phyloP scores from a whole-genome alignment of 176 grass and related monocot species.

The Ensete glaucum region DNA sequence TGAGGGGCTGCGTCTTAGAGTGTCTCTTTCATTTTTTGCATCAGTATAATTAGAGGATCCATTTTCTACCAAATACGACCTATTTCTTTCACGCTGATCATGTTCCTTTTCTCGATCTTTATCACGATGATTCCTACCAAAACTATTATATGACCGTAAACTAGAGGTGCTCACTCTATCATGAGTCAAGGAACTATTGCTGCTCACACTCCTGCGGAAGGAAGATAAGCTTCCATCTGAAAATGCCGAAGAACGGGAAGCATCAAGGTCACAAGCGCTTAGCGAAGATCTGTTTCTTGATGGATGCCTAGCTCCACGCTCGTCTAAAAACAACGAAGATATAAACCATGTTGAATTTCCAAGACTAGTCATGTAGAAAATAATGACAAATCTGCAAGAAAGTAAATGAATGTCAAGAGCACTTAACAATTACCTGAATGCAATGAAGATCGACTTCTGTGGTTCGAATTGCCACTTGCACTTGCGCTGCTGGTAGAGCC shows the following conservation, averaged over 20 bases:
- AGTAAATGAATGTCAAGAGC: not conserved
- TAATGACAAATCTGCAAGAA: not conserved
- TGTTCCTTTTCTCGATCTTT: not conserved
- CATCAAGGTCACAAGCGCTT: not conserved
- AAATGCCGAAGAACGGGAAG: not conserved
- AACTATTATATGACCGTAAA: constrained; percentile 5
- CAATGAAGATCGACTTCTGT: not conserved
- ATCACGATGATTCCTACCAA: constrained; percentile 9
- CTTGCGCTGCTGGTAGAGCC: not conserved
- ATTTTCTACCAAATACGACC: not conserved
- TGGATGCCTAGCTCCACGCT: not conserved
- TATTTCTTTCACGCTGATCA: not conserved
- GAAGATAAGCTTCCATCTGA: not conserved
- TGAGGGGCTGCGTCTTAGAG: not conserved
- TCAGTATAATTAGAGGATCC: not conserved
- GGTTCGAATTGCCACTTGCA: constrained; percentile 2
- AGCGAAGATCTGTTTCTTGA: not conserved
- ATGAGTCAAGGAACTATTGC: constrained; percentile 1
- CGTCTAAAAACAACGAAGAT: not conserved
- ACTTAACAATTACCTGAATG: constrained; percentile 1
- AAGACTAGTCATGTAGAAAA: not conserved
- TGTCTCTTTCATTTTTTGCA: constrained; percentile 1
- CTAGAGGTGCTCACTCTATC: not conserved
- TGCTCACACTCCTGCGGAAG: not conserved
- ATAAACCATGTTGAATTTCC: not conserved